A percentile compares a stretch with the other conserved stretches of the same genome.
Conservation (phyloP, 768 basidiomycete genomes). For the Trametopsis cervina region DNA sequence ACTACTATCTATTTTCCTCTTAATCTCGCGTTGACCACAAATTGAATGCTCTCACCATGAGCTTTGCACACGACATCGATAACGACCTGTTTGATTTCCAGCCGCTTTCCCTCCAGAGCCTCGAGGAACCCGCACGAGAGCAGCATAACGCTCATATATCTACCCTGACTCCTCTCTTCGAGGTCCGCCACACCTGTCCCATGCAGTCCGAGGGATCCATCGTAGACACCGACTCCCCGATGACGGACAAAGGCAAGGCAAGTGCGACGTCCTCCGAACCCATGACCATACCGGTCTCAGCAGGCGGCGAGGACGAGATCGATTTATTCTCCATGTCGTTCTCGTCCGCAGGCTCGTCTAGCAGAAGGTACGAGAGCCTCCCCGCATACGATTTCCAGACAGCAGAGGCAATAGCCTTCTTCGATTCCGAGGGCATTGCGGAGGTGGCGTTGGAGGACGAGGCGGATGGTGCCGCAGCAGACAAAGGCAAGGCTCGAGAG, state of each 20-base stretch:
- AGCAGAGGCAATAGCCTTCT: conserved; percentile 3
- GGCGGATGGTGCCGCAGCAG: conserved; percentile 9
- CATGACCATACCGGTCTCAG: conserved; percentile 37
- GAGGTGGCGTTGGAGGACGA: conserved; percentile 4
- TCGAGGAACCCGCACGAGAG: conserved; percentile 20
- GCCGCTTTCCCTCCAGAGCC: conserved; percentile 14
- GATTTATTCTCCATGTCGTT: conserved; percentile 27
- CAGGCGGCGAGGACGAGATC: conserved; percentile 27
- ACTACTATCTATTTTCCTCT: background rate
- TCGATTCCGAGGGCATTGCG: conserved; percentile 3
- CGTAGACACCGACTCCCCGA: conserved; percentile 8
- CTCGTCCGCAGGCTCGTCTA: conserved; percentile 27
- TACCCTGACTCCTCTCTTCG: conserved; percentile 5
- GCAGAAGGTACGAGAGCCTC: conserved; percentile 16
- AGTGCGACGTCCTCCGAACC: conserved; percentile 36
- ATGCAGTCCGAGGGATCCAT: conserved; percentile 11
- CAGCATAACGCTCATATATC: conserved; percentile 10
- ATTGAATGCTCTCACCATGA: conserved; percentile 34
- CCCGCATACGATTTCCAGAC: background rate
- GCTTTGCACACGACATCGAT: conserved; percentile 39
- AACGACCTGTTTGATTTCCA: conserved; percentile 43
- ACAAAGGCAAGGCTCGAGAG: conserved; percentile 51
- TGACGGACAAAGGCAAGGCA: conserved; percentile 51
- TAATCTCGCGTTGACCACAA: too few species aligned
- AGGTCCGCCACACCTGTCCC: conserved; percentile 4